A percentile compares a stretch with the other conserved stretches of the same genome.
phyloP scores from a whole-genome alignment of 23 red algal genomes.

The Gracilaria domingensis region DNA sequence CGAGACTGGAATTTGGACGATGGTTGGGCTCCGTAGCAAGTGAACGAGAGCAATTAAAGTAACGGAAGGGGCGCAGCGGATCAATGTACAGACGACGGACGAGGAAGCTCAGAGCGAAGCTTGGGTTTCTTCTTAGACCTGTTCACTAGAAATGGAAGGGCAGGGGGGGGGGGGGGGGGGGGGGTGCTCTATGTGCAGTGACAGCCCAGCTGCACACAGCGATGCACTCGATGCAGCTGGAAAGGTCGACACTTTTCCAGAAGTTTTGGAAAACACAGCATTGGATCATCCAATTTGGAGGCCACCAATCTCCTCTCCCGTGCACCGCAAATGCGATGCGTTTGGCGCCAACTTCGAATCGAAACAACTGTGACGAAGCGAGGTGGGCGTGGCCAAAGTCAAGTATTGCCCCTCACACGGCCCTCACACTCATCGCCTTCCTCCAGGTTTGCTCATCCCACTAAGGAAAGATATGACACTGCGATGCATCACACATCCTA shows the following conservation, averaged over 20 bases:
- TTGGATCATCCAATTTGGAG: too few species aligned
- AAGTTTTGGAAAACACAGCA: background rate
- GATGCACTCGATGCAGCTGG: background rate
- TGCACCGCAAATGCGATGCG: background rate
- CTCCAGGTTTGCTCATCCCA: background rate
- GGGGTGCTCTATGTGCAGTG: too few species aligned
- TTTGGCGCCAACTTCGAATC: conserved; percentile 44
- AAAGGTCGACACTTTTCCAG: conserved; percentile 8
- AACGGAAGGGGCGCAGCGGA: background rate
- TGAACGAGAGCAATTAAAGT: background rate
- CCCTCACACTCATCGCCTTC: background rate
- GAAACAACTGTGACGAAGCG: background rate
- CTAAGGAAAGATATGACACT: too few species aligned
- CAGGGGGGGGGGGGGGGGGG: too few species aligned
- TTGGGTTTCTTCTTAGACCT: too few species aligned
- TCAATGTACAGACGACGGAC: too few species aligned
- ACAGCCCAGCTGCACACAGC: background rate
- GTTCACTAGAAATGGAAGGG: too few species aligned
- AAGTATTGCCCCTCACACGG: background rate
- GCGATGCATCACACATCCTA: conserved; percentile 10
- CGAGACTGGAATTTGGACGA: background rate
- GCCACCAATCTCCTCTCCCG: background rate
- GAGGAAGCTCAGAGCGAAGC: too few species aligned
- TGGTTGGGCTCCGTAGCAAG: background rate
- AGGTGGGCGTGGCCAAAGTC: background rate